Percentiles rank a stretch among this genome's conserved stretches.
Evolutionary conservation across 2,329 filamentous ascomycete genomes (phyloP).

Genomic region (Akanthomyces lecanii): DNA sequence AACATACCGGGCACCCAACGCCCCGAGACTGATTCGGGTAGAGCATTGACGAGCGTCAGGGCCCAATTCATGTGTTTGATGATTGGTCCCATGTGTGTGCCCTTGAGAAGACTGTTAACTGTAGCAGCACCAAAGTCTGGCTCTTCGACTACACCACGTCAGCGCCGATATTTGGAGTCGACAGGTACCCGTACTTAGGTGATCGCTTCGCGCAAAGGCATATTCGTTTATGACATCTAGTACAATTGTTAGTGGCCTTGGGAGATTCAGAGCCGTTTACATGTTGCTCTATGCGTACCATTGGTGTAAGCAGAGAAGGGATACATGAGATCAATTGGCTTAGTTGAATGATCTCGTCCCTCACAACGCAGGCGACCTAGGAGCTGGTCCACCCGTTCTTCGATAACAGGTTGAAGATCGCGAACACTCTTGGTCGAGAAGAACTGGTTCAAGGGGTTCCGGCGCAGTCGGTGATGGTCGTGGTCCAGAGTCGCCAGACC

Average conservation of each 20-base stretch:
- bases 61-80: slow-evolving; percentile 35
- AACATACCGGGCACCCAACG: slow-evolving; percentile 29
- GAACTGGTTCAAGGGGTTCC: slow-evolving; percentile 33
- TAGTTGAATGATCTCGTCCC: slow-evolving; percentile 24
- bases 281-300: slow-evolving; percentile 24
- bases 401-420: slow-evolving; percentile 35
- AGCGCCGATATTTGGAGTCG: background rate
- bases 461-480: slow-evolving; percentile 31
- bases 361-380: slow-evolving; percentile 29
- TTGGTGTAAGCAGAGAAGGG: slow-evolving; percentile 37
- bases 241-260: background rate
- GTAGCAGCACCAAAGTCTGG: slow-evolving; percentile 33
- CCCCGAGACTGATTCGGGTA: slow-evolving; percentile 34
- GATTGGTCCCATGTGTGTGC: slow-evolving; percentile 34
- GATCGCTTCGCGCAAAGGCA: slow-evolving; percentile 34
- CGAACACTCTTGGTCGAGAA: slow-evolving; percentile 35
- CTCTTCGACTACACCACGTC: slow-evolving; percentile 27
- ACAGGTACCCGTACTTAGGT: slow-evolving; percentile 24
- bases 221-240: slow-evolving; percentile 39
- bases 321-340: slow-evolving; percentile 34
- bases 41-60: slow-evolving; percentile 31
- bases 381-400: slow-evolving; percentile 33
- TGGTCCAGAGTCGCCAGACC: slow-evolving; percentile 33
- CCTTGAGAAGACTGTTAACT: slow-evolving; percentile 33
- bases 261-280: background rate